A percentile compares a stretch with the other conserved stretches of the same genome.
Evolutionary conservation across 129 eudicot species (phyloP).

Genomic region (Ambrosia trifida): DNA sequence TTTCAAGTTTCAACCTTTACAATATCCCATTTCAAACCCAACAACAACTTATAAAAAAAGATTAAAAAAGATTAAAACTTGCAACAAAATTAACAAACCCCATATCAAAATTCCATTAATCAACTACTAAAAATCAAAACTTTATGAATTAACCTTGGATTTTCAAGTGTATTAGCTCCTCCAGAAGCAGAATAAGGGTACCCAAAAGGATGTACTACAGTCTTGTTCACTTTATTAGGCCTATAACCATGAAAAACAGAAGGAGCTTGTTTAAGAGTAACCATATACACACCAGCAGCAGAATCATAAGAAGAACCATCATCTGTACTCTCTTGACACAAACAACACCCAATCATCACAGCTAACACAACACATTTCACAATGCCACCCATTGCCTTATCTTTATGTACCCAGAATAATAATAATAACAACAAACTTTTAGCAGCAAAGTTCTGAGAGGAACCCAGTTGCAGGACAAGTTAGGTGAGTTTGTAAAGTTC

Average conservation of each 20-base stretch:
- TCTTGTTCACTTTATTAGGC: constrained; percentile 30
- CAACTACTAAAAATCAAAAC: not conserved
- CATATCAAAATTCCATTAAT: not conserved
- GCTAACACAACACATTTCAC: constrained; percentile 27
- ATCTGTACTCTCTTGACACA: constrained; percentile 35
- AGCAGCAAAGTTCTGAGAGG: constrained; percentile 14
- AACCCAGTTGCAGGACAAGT: not conserved
- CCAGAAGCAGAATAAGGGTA: constrained; percentile 40
- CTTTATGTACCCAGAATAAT: constrained; percentile 1
- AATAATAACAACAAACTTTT: constrained; percentile 14
- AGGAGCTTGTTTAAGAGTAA: constrained; percentile 72
- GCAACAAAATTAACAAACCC: constrained; percentile 1
- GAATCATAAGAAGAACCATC: not conserved
- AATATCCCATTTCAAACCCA: not conserved
- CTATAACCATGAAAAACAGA: constrained; percentile 42
- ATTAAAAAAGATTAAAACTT: not conserved
- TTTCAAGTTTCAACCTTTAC: not conserved
- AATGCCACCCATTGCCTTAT: constrained; percentile 44
- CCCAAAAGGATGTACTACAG: constrained; percentile 12
- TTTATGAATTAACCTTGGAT: constrained; percentile 45
- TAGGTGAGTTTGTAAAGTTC: constrained; percentile 4
- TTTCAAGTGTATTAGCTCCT: constrained; percentile 51
- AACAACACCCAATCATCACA: constrained; percentile 25
- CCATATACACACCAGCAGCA: constrained; percentile 67
- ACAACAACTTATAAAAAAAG: not conserved